Percentiles rank a stretch among this genome's conserved stretches.
These are phyloP conservation scores for Madurella mycetomatis DNA, from an alignment of 2,329 filamentous ascomycete species.

Conservation along the genomic window DNA sequence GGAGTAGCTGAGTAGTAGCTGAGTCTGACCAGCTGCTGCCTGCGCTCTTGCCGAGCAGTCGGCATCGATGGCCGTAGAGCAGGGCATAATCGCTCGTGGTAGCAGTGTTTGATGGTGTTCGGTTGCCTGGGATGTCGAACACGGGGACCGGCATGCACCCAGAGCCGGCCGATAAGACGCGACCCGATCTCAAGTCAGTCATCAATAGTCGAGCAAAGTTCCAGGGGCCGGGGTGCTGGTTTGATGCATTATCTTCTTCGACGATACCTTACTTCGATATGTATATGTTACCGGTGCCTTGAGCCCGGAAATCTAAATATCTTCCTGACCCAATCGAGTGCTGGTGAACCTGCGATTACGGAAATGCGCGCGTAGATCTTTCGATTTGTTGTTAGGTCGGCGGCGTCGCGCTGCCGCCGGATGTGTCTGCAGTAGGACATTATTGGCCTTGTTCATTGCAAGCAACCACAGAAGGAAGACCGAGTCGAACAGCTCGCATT, in stretches of 20 bases:
- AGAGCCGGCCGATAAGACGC: too few species aligned
- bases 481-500: not conserved
- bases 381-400: too few species aligned
- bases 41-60: not conserved
- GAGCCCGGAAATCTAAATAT: not conserved
- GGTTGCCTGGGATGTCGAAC: not conserved
- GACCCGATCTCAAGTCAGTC: not conserved
- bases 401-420: not conserved
- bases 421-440: too few species aligned
- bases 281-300: not conserved
- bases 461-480: not conserved
- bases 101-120: too few species aligned
- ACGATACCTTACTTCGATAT: slow-evolving; percentile 6
- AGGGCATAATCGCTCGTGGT: not conserved
- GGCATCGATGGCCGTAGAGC: not conserved
- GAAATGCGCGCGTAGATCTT: too few species aligned
- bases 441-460: too few species aligned
- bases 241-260: slow-evolving; percentile 1
- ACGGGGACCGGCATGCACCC: not conserved
- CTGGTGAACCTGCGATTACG: too few species aligned
- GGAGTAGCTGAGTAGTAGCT: too few species aligned
- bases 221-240: not conserved
- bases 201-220: not conserved
- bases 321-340: not conserved
- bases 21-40: not conserved